These are phyloP conservation scores for Abrus precatorius DNA, from an alignment of 306 rosid species.

Conservation along the genomic window DNA sequence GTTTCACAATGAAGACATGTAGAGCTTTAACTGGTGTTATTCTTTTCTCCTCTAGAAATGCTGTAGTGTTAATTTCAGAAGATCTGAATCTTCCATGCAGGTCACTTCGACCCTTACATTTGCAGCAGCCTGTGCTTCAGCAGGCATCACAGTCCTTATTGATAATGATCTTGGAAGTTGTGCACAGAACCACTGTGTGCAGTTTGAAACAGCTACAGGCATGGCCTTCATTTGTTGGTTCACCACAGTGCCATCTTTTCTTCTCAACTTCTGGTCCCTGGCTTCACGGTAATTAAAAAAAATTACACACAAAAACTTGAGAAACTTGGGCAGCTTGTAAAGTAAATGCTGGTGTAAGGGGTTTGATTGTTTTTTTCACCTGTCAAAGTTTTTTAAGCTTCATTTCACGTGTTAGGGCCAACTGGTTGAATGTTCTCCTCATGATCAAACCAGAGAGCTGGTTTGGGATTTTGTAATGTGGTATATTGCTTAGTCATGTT, in stretches of 20 bases:
- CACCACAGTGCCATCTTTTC: slow-evolving; percentile 78
- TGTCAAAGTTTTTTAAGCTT: slow-evolving; percentile 1
- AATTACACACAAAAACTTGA: slow-evolving; percentile 23
- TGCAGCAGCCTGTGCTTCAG: slow-evolving; percentile 97
- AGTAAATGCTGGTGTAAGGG: slow-evolving; percentile 38
- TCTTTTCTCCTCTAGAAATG: slow-evolving; percentile 25
- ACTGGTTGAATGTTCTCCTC: slow-evolving; percentile 32
- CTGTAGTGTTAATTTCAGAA: slow-evolving; percentile 38
- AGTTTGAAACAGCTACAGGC: slow-evolving; percentile 87
- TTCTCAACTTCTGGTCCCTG: slow-evolving; percentile 84
- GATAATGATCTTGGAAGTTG: slow-evolving; percentile 84
- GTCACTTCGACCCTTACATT: slow-evolving; percentile 83
- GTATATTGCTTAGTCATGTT: background rate
- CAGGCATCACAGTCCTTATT: slow-evolving; percentile 92
- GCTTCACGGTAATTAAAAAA: slow-evolving; percentile 62
- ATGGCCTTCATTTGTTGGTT: slow-evolving; percentile 94
- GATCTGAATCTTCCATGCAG: slow-evolving; percentile 58
- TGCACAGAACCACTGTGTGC: slow-evolving; percentile 70
- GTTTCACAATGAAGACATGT: slow-evolving; percentile 15
- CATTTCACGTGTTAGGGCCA: slow-evolving; percentile 17
- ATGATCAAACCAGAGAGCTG: slow-evolving; percentile 42
- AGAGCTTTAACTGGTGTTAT: slow-evolving; percentile 19
- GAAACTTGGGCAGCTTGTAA: slow-evolving; percentile 40
- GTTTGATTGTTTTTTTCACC: slow-evolving; percentile 22
- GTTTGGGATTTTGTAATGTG: slow-evolving; percentile 32